These are phyloP conservation scores for Hordeum pubiflorum DNA, from an alignment of 202 grass and related monocot genomes.

Conservation along the genomic window DNA sequence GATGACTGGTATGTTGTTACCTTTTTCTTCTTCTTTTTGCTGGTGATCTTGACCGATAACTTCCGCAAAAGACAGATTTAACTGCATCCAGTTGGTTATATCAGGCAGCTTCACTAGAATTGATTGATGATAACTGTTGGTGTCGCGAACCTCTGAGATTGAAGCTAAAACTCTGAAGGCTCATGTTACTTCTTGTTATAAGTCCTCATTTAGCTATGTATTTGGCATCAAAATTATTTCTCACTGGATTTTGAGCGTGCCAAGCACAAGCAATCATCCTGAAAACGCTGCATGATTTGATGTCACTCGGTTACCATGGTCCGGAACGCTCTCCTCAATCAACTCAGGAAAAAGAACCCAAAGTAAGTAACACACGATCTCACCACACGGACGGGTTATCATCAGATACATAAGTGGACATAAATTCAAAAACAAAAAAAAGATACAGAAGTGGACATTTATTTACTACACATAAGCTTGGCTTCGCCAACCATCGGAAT, in stretches of 20 bases:
- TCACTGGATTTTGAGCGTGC: not conserved
- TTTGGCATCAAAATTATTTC: not conserved
- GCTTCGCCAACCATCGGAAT: no score
- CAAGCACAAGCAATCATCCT: no score
- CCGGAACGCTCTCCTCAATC: not conserved
- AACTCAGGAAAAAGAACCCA: not conserved
- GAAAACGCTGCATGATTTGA: not conserved
- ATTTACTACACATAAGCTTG: not conserved
- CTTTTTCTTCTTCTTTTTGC: no score
- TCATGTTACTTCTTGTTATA: not conserved
- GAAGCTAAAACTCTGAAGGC: not conserved
- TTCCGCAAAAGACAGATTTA: not conserved
- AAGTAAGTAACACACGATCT: not conserved
- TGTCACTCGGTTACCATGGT: not conserved
- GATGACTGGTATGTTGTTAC: conserved; percentile 1
- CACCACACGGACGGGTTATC: not conserved
- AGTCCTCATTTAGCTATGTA: not conserved
- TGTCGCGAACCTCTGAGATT: not conserved
- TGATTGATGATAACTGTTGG: not conserved
- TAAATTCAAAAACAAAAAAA: not conserved
- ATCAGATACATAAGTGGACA: not conserved
- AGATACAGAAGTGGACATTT: not conserved
- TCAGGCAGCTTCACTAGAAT: not conserved
- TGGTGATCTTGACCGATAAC: not conserved
- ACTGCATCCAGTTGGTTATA: not conserved